A percentile compares a stretch with the other conserved stretches of the same genome.
These are phyloP conservation scores for Trapa bicornis DNA, from an alignment of 345 rosid genomes.

Conservation along the genomic window DNA sequence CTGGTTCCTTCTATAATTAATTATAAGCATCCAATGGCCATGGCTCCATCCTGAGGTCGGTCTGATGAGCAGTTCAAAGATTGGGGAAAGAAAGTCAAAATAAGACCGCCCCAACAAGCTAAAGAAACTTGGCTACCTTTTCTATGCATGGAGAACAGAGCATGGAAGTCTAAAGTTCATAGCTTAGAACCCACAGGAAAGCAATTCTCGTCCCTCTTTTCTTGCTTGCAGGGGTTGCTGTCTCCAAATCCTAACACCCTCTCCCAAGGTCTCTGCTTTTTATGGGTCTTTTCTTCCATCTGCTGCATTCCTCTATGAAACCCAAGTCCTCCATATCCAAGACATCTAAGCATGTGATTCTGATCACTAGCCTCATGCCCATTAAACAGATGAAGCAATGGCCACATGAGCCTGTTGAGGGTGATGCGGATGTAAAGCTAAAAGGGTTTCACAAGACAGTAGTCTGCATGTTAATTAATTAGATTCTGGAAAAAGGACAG, in stretches of 20 bases:
- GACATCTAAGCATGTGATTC: background rate
- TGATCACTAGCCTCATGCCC: background rate
- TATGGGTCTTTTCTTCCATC: slow-evolving; percentile 10
- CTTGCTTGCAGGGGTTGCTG: slow-evolving; percentile 7
- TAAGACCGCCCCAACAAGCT: slow-evolving; percentile 19
- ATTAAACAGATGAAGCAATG: background rate
- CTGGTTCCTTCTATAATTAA: too few relatives aligned
- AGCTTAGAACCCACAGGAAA: slow-evolving; percentile 6
- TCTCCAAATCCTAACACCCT: background rate
- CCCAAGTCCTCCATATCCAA: background rate
- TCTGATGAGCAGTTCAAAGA: background rate
- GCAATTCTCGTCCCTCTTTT: slow-evolving; percentile 2
- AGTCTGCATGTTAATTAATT: background rate
- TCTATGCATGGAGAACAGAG: slow-evolving; percentile 21
- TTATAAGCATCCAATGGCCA: too few relatives aligned
- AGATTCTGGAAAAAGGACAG: slow-evolving; percentile 3
- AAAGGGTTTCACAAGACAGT: slow-evolving; percentile 2
- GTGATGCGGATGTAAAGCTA: slow-evolving; percentile 10
- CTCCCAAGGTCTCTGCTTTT: slow-evolving; percentile 10
- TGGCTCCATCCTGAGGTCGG: background rate
- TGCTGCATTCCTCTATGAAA: slow-evolving; percentile 2
- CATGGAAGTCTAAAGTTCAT: slow-evolving; percentile 23
- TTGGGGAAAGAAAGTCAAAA: slow-evolving; percentile 19
- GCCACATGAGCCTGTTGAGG: slow-evolving; percentile 1
- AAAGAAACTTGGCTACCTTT: slow-evolving; percentile 20